Conservation (phyloP, 495 filamentous ascomycete genomes). For the Penicillium lividum region DNA sequence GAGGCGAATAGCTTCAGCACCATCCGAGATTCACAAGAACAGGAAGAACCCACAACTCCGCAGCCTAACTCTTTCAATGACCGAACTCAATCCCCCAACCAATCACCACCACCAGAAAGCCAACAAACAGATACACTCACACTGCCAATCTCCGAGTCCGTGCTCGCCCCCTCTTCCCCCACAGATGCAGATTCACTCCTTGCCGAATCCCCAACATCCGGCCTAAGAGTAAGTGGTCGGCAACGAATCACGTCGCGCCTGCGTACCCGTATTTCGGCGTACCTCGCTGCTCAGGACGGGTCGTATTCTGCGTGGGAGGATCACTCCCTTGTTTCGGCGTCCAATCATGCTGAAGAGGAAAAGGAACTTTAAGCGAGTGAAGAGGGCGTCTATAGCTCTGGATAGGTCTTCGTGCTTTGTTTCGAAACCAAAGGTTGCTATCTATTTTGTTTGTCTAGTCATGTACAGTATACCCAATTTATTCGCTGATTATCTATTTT, state of each 20-base stretch:
- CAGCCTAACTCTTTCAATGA: neutral
- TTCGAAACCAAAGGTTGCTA: no score
- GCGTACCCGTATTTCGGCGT: constrained; percentile 4
- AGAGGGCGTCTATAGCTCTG: no score
- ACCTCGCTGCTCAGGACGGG: constrained; percentile 14
- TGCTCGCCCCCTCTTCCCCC: constrained; percentile 17
- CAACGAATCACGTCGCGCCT: constrained; percentile 4
- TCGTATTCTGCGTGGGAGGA: constrained; percentile 44
- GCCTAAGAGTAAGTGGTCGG: neutral
- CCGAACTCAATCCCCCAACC: neutral
- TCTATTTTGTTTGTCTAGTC: no score
- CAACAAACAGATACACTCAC: constrained; percentile 15
- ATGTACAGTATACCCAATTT: neutral
- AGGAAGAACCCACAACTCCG: neutral
- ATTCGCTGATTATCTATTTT: neutral
- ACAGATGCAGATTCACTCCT: neutral
- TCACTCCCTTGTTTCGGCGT: constrained; percentile 46
- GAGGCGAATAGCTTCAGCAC: constrained; percentile 4
- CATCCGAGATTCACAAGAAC: neutral
- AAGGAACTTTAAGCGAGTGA: constrained; percentile 43
- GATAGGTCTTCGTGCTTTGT: no score
- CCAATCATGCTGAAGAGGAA: constrained; percentile 51
- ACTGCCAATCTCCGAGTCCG: constrained; percentile 24
- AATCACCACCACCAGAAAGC: constrained; percentile 8
- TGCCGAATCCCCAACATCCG: neutral